These are phyloP conservation scores for Fusarium liriodendri DNA, from an alignment of 2,329 filamentous ascomycete genomes.

Conservation along the genomic window DNA sequence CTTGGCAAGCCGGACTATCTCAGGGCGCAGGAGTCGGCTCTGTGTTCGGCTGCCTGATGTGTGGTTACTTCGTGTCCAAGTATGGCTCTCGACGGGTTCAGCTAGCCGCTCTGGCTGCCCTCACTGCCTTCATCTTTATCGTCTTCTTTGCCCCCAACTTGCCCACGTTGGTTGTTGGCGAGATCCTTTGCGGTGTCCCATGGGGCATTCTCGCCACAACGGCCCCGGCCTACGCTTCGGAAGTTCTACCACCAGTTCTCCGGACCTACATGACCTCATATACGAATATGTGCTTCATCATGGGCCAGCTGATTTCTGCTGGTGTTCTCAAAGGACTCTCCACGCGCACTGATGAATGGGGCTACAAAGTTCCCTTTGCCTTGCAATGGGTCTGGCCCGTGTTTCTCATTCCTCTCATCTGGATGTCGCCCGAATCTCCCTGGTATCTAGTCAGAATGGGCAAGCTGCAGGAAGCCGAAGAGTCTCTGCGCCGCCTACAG, in stretches of 20 bases:
- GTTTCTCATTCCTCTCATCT: conserved; percentile 51
- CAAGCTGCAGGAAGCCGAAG: conserved; percentile 47
- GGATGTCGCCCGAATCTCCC: conserved; percentile 59
- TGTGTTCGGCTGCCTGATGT: conserved; percentile 59
- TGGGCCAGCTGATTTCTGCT: conserved; percentile 57
- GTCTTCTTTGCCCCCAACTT: conserved; percentile 57
- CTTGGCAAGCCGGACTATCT: conserved; percentile 61
- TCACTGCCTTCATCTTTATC: conserved; percentile 58
- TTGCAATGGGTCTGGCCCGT: conserved; percentile 61
- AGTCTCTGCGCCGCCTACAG: conserved; percentile 47
- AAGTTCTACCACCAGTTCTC: conserved; percentile 51
- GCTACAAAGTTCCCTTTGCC: conserved; percentile 59
- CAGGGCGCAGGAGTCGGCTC: conserved; percentile 57
- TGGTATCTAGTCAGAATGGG: conserved; percentile 54
- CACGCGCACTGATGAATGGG: conserved; percentile 51
- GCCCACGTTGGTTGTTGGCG: conserved; percentile 52
- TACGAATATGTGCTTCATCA: conserved; percentile 58
- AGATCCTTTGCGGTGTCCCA: conserved; percentile 58
- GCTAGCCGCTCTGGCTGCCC: conserved; percentile 51
- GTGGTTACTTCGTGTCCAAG: conserved; percentile 57
- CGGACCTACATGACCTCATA: conserved; percentile 56
- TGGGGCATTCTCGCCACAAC: conserved; percentile 58
- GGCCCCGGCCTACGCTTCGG: conserved; percentile 58
- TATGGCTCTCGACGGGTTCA: conserved; percentile 57
- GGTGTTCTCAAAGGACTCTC: conserved; percentile 37